These are phyloP conservation scores for Pseudogymnoascus sp. DNA, from an alignment of 2,329 filamentous ascomycete species.

Conservation along the genomic window DNA sequence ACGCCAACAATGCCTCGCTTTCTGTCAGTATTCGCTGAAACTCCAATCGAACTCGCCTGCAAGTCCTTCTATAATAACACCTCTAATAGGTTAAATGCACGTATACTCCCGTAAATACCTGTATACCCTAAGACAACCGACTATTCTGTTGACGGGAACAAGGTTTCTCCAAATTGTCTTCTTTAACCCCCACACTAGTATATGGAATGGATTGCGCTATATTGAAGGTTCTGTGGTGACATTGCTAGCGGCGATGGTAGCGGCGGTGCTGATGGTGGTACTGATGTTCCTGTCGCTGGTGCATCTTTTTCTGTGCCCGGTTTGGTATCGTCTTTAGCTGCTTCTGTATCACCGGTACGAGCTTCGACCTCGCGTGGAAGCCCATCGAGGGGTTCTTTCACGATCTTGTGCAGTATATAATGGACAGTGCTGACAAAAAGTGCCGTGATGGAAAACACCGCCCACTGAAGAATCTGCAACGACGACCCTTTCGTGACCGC, in stretches of 20 bases:
- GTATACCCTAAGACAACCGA: not conserved
- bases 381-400: not conserved
- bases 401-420: not conserved
- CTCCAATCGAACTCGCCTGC: not conserved
- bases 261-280: no score
- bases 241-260: no score
- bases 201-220: no score
- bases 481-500: no score
- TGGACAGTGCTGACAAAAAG: not conserved
- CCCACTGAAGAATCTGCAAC: not conserved
- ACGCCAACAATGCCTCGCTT: not conserved
- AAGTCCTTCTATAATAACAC: not conserved
- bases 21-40: not conserved
- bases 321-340: no score
- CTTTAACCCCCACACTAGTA: no score
- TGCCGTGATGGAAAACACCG: not conserved
- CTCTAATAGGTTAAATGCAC: not conserved
- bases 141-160: not conserved
- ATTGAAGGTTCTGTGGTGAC: no score
- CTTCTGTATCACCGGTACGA: not conserved
- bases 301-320: not conserved
- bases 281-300: no score
- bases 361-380: not conserved
- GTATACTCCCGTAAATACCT: no score
- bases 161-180: not conserved